Evolutionary conservation across 495 filamentous ascomycete genomes (phyloP), one percentile per base, ranked within the genome.

Genomic region (Oidiodendron maius): DNA sequence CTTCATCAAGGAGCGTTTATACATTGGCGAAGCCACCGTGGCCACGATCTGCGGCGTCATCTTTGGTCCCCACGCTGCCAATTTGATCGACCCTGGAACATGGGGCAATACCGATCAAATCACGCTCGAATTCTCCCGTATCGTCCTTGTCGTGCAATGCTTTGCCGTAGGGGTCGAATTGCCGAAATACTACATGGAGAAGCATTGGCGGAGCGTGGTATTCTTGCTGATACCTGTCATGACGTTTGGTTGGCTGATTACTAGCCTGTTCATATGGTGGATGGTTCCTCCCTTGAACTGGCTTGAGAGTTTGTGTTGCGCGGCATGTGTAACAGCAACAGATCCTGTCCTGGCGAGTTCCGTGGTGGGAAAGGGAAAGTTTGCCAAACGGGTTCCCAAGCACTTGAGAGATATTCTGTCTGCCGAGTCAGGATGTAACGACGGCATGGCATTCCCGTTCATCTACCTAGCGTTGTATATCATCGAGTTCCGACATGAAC

Each of bases 361-460:
- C 13, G 94, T 99, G 44, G 94, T 99, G 35, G 94, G 94, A 61
- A 97, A 96, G 68, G 94, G 94, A 57, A 97, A 96, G 63, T 99
- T 99, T 58, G 91, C 94, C 39, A 95, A 94, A 65, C 79, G 94
- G 50, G 89, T 99, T 17, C 94, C 94, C 16, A 96, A 94, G 69
- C 94, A 97, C 80, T 70, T 99, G 64, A 79, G 94, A 69, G 94
- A 99, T 65, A 55, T 99, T 11, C 75, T 99, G 25, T 97, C 94
- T 12, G 91, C 91, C 49, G 94, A 99, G 65, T 97, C 94, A 1
- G 94, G 94, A 20, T 99, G 94, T 74, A 99, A 99, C 70, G 94
- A 99, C 64, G 94, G 94, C 66, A 97, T 97, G 94, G 93, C 94
- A 15, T 99, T 99, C 67, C 94, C 94, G 5, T 99, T 99, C 68